Evolutionary conservation across 225 moss, liverwort and hornwort genomes (phyloP), one percentile per base, ranked within the genome.

Genomic region (Asterella californica): DNA sequence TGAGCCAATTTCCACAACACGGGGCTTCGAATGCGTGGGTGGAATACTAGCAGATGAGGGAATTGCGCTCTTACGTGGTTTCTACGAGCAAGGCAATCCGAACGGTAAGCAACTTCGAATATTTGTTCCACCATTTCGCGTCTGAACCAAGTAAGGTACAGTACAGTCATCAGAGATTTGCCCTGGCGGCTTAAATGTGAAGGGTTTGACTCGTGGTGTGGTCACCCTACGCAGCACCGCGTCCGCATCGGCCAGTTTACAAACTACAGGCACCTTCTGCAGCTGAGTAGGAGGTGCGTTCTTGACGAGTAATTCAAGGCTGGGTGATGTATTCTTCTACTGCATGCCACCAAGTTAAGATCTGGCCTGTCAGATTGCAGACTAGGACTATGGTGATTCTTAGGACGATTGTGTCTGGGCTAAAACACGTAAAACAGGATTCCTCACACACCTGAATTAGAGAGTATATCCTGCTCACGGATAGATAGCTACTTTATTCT

Each of bases 21-120:
- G 61, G 86, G n/a, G 88, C 70, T 92, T 99, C 33, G 82, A 88
- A 81, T 90, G 86, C 76, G 88, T 90, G 12, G 90, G 89, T 45
- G 93, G 95, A 72, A 84, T 89, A 74, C 86, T 99, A 91, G 93
- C 93, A 82, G 95, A 99, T 59, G 95, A 93, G 86, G 99, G 92
- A 72, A 87, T 94, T 76, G 81, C 86, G 69, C 88, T 99, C 60
- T 88, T 99, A 32, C 93, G 91, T n/a, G 89, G 83, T 21, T 99
- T 99, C 76, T 99, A 93, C 72, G 92, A 93, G 77, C 92, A 89
- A 79, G 95, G 99, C 34, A 99, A 99, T 67, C 93, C 92, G 30
- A 95, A 92, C 69, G 95, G 95, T 92, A 49, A 89, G 83, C 78
- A 48, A 21, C 22, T 36, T 33, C 34, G 10, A 34, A 34, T 1